A percentile compares a stretch with the other conserved stretches of the same genome.
Evolutionary conservation across 208 protist genomes (phyloP).

Genomic region (Wallacemonas collosoma): DNA sequence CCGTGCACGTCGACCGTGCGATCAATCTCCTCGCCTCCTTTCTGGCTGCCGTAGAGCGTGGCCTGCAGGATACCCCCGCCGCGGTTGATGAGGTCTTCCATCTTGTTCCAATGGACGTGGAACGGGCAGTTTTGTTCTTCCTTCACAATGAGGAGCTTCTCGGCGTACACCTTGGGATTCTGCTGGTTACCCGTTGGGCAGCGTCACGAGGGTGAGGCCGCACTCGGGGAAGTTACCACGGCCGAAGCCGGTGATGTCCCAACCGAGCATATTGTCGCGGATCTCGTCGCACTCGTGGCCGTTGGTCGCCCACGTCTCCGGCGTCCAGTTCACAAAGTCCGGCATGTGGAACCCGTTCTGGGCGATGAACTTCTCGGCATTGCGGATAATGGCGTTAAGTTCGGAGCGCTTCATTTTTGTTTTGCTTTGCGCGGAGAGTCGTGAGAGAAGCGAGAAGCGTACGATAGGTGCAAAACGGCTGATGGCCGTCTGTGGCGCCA

Average conservation of each 20-base stretch:
- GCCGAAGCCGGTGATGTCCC: constrained; percentile 26
- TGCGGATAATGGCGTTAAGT: constrained; percentile 22
- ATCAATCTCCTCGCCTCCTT: constrained; percentile 20
- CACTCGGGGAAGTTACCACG: constrained; percentile 21
- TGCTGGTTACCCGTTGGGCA: constrained; percentile 19
- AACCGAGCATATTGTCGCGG: constrained; percentile 22
- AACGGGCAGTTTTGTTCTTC: constrained; percentile 18
- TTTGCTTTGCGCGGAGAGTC: background rate
- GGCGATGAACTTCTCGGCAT: constrained; percentile 25
- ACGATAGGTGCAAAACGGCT: too few relatives aligned
- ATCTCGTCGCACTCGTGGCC: constrained; percentile 19
- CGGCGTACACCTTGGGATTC: constrained; percentile 16
- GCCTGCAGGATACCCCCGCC: constrained; percentile 20
- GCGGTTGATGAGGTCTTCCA: constrained; percentile 27
- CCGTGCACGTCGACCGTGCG: constrained; percentile 17
- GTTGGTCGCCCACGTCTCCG: constrained; percentile 19
- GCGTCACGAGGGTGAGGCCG: constrained; percentile 19
- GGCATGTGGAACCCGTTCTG: constrained; percentile 22
- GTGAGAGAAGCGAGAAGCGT: background rate
- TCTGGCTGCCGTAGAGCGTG: constrained; percentile 13
- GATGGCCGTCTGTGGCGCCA: too few relatives aligned
- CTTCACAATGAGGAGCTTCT: constrained; percentile 20
- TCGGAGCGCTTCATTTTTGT: constrained; percentile 25
- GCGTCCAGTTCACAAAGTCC: constrained; percentile 24
- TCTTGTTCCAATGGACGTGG: constrained; percentile 25